Evolutionary conservation across 768 basidiomycete species (phyloP).

Genomic region (Leccinellum luteum): DNA sequence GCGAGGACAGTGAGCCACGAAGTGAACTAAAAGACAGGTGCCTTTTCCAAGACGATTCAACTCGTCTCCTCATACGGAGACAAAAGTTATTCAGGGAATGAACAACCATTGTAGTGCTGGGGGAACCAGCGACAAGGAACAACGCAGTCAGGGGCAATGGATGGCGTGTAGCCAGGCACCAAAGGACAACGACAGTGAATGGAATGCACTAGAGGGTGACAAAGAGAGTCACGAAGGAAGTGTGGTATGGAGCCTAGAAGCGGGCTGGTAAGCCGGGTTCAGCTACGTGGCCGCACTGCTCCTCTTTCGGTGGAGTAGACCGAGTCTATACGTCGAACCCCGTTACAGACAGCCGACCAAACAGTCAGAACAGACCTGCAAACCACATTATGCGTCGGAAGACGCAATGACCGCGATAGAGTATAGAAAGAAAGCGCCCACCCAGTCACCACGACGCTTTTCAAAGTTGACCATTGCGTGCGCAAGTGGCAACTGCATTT

Average conservation of each 20-base stretch:
- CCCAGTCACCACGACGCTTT: slow-evolving; percentile 30
- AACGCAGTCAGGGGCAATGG: slow-evolving; percentile 5
- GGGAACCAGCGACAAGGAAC: slow-evolving; percentile 4
- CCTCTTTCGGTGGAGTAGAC: background rate
- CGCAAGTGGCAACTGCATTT: slow-evolving; percentile 21
- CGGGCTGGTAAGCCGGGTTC: too few species aligned
- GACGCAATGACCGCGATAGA: slow-evolving; percentile 23
- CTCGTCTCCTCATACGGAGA: slow-evolving; percentile 17
- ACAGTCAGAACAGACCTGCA: background rate
- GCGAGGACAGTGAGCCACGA: slow-evolving; percentile 21
- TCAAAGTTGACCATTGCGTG: slow-evolving; percentile 24
- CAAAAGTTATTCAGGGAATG: background rate
- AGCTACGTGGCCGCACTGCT: too few species aligned
- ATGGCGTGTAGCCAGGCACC: background rate
- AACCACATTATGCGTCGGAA: slow-evolving; percentile 9
- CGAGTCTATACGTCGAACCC: background rate
- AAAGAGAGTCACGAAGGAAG: too few species aligned
- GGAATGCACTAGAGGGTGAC: slow-evolving; percentile 9
- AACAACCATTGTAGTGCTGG: slow-evolving; percentile 4
- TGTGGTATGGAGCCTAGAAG: too few species aligned
- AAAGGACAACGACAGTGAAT: background rate
- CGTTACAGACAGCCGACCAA: background rate
- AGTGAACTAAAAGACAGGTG: slow-evolving; percentile 28
- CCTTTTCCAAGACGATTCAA: background rate
- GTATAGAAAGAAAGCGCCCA: slow-evolving; percentile 6